Evolutionary conservation across 116 monocot genomes (phyloP), one percentile per base, ranked within the genome.

Genomic region (Cymodocea nodosa): DNA sequence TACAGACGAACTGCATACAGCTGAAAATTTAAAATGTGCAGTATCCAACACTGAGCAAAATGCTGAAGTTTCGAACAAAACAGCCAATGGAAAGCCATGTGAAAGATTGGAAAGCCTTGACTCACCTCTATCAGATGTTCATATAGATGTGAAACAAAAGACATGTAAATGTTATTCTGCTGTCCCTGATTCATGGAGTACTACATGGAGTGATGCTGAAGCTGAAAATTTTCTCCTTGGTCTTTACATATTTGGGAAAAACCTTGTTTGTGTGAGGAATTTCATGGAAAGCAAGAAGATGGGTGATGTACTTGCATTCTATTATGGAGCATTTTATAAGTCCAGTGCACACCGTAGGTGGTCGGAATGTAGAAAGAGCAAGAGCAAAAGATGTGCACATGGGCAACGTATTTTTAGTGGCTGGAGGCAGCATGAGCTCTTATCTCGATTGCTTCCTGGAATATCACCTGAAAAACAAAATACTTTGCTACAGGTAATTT

Each of bases 211-310:
- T 65, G 75, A 79, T 62, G 77, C 57, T 65, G 90, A 90, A 36
- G 37, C 35, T 58, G 67, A 85, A n/a, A 72, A 60, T 52, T 95
- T 90, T 77, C 75, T 95, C 2, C 90, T 95, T 37, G 83, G 87
- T 34, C 87, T 95, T 23, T 90, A 95, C 63, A 81, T 95, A 70
- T 95, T 90, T 77, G 90, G 87, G 17, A 95, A 90, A 77, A 85
- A 95, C 80, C 81, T 95, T 66, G 48, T 53, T 51, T 76, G 69
- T 53, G 77, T 87, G 24, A 76, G 69, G 59, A 81, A 73, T 30
- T 85, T 87, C 66, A 37, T 85, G 16, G 81, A 74, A 50, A 65
- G 48, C 66, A 87, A 87, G 72, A 67, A 22, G 8, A 90, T 90
- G 82, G 87, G 85, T 18, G 81, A 87, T 62, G 64, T 95, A 51